Conservation (phyloP, 106 monocot genomes). For the Hemerocallis citrina region DNA sequence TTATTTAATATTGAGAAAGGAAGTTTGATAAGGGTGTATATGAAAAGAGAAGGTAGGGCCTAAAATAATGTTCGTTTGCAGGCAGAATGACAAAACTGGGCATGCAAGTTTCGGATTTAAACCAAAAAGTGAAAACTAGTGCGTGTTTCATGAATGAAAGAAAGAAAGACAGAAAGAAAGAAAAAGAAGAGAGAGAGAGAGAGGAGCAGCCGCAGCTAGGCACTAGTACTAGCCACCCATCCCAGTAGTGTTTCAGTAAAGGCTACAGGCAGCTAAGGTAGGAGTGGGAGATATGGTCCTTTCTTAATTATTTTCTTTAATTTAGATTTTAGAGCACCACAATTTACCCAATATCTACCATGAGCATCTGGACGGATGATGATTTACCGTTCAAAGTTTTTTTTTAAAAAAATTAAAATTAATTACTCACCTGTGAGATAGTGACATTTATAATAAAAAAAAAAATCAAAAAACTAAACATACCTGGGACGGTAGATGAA, state of each 20-base stretch:
- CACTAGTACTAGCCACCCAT: conserved; percentile 8
- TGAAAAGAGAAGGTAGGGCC: neutral
- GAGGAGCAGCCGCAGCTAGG: no score
- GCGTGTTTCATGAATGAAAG: conserved; percentile 17
- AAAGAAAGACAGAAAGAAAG: neutral
- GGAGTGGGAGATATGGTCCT: conserved; percentile 3
- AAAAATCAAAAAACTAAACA: no score
- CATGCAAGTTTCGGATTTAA: conserved; percentile 9
- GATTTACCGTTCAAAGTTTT: no score
- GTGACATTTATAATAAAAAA: no score
- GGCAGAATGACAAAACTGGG: conserved; percentile 2
- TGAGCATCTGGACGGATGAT: neutral
- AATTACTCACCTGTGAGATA: no score
- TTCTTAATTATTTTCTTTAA: neutral
- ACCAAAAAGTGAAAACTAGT: neutral
- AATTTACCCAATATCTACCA: conserved; percentile 21
- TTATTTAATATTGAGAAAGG: conserved; percentile 4
- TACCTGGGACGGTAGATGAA: no score
- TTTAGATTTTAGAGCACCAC: neutral
- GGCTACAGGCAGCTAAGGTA: no score
- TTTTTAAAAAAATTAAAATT: no score
- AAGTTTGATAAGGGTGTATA: neutral
- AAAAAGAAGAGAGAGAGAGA: neutral
- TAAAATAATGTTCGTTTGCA: neutral
- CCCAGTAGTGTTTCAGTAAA: conserved; percentile 24